Base-by-base conservation (phyloP, 805 yeast species). In the Kurtzmaniella fragi region DNA sequence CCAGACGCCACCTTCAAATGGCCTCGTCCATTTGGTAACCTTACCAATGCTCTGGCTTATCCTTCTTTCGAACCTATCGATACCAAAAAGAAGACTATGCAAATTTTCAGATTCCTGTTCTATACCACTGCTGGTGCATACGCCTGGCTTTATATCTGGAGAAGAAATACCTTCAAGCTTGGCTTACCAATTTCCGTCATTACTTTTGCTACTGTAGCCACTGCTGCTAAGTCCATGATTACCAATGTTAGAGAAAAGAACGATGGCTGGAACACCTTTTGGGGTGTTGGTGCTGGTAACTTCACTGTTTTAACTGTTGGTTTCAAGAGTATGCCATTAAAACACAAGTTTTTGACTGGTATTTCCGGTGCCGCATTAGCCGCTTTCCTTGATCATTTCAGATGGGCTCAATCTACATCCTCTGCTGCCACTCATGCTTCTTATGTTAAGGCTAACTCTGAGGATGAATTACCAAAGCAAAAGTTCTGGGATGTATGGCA, bases 401-500 rank as follows among this genome's bases (percentile, higher is more conserved):
- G 56, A 41, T 64, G 68, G 64, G 65, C 73, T 9, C 72, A 68
- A 48, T 59, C 68, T 17, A 50, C 66, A 31, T 55, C 61, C 36
- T 63, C 64, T 38, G 66, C 66, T 17, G 68, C 68, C 32, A 52
- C 49, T 45, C 61, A 66, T 42, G 60, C 58, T 31, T 69, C 59
- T 28, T 64, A 62, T 48, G 65, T 61, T 28, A 54, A 62, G 31
- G 70, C 65, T 32, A 71, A 61, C 62, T 61, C 64, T 46, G 62
- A 50, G 42, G 58, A 59, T 42, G 62, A 62, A 15, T 49, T 66
- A 37, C 38, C 39, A 23, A 51, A 43, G 67, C 71, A 57, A 49
- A 80, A 80, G 29, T 84, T 84, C 64, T 87, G 89, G 89, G 91
- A 85, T 47, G 80, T 81, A 28, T 77, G 79, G 57, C 77, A 80